These are phyloP conservation scores for Wallacemonas collosoma DNA, from an alignment of 208 protist genomes.

Conservation along the genomic window DNA sequence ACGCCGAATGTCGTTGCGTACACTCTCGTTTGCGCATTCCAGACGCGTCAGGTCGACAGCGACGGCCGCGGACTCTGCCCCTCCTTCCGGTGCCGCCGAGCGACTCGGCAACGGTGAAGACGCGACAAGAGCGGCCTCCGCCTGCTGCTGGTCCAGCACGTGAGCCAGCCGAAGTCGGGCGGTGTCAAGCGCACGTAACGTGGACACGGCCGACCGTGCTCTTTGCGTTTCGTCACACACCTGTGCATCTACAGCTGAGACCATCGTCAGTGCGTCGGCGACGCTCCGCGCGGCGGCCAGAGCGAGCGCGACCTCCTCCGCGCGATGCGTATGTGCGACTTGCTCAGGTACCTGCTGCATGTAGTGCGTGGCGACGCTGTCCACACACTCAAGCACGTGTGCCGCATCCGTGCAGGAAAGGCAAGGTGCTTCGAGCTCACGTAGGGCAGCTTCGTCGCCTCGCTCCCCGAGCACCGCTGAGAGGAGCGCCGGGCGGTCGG, in stretches of 20 bases:
- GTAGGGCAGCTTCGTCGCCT: neutral
- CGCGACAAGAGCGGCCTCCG: neutral
- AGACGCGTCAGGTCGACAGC: constrained; percentile 4
- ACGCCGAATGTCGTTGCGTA: constrained; percentile 2
- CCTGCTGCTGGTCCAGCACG: constrained; percentile 16
- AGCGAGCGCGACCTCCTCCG: constrained; percentile 35
- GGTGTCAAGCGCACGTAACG: neutral
- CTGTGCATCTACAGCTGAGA: constrained; percentile 1
- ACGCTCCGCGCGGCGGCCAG: constrained; percentile 27
- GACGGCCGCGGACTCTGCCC: neutral
- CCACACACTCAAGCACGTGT: neutral
- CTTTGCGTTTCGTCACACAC: neutral
- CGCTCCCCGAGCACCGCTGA: neutral
- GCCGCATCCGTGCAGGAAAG: neutral
- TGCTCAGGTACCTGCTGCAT: neutral
- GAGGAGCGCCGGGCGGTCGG: constrained; percentile 4
- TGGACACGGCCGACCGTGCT: neutral
- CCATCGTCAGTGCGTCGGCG: constrained; percentile 13
- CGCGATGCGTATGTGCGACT: constrained; percentile 18
- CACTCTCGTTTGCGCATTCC: constrained; percentile 4
- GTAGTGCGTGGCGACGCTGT: neutral
- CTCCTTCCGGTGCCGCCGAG: no score
- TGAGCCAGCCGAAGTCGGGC: constrained; percentile 20
- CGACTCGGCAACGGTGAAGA: neutral
- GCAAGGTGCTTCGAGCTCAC: neutral